Evolutionary conservation across 1,284 basidiomycete species (phyloP).

Genomic region (Ustilago shanxiensis): DNA sequence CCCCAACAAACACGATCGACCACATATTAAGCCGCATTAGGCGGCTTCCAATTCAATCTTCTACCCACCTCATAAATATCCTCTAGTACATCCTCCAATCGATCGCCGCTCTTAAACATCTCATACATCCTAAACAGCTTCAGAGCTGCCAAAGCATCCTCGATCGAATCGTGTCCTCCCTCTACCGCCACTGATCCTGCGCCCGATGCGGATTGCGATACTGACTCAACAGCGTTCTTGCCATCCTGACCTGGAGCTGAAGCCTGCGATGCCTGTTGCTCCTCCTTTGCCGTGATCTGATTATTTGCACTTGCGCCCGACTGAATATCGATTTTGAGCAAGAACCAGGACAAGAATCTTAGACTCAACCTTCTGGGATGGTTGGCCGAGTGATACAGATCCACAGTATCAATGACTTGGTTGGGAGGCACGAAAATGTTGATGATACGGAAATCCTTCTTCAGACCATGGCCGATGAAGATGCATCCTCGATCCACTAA

Average conservation of each 20-base stretch:
- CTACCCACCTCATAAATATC: slow-evolving; percentile 75
- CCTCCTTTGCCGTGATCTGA: slow-evolving; percentile 33
- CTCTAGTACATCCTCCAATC: slow-evolving; percentile 90
- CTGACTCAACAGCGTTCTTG: slow-evolving; percentile 5
- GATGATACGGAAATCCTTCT: slow-evolving; percentile 99
- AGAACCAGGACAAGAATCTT: slow-evolving; percentile 93
- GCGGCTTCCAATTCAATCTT: slow-evolving; percentile 56
- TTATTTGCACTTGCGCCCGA: slow-evolving; percentile 73
- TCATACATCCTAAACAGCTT: slow-evolving; percentile 87
- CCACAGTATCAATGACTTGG: slow-evolving; percentile 96
- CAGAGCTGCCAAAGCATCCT: slow-evolving; percentile 88
- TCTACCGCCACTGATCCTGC: slow-evolving; percentile 37
- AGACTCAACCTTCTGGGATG: slow-evolving; percentile 89
- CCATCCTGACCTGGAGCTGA: slow-evolving; percentile 15
- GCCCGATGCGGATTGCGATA: slow-evolving; percentile 19
- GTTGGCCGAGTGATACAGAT: slow-evolving; percentile 85
- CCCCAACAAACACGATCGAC: background rate
- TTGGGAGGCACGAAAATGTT: slow-evolving; percentile 95
- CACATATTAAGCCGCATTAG: slow-evolving; percentile 16
- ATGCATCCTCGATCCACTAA: slow-evolving; percentile 95
- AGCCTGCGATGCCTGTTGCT: slow-evolving; percentile 13
- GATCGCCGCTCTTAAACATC: slow-evolving; percentile 80
- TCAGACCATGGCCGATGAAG: slow-evolving; percentile 97
- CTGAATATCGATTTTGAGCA: slow-evolving; percentile 91
- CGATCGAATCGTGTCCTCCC: slow-evolving; percentile 87